Percentiles rank a stretch among this genome's conserved stretches.
phyloP scores from a whole-genome alignment of 2,329 filamentous ascomycete genomes.

The Curvularia spicifera region DNA sequence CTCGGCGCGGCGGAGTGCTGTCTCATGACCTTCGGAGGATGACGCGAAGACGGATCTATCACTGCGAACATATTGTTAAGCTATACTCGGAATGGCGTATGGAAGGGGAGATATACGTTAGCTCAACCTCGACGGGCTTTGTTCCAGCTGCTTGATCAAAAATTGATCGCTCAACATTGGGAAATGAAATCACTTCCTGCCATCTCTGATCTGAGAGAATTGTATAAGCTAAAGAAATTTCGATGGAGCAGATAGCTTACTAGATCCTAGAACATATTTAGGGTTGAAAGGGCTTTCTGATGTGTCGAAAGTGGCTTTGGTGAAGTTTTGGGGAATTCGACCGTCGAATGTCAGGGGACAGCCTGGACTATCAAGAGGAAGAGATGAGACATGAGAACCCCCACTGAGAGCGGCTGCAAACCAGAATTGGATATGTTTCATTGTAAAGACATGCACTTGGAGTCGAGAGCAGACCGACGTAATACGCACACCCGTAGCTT shows the following conservation, averaged over 20 bases:
- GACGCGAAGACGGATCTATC: neutral
- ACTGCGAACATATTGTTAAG: neutral
- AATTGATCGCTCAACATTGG: neutral
- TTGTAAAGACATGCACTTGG: neutral
- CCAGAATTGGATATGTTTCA: neutral
- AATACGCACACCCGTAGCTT: too few species aligned
- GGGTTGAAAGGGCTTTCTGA: slow-evolving; percentile 37
- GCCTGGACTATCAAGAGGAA: slow-evolving; percentile 52
- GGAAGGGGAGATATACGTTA: neutral
- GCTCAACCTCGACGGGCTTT: neutral
- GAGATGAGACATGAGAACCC: slow-evolving; percentile 24
- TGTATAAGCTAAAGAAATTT: neutral
- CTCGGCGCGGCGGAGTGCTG: neutral
- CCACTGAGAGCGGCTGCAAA: neutral
- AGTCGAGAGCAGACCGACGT: neutral
- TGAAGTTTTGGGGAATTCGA: slow-evolving; percentile 50
- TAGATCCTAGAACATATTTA: neutral
- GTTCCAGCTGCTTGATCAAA: neutral
- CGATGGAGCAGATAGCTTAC: neutral
- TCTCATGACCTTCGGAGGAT: neutral
- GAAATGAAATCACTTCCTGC: neutral
- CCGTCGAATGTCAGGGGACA: slow-evolving; percentile 29
- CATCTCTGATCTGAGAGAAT: neutral
- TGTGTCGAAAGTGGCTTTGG: slow-evolving; percentile 58
- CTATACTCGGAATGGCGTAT: neutral